These are phyloP conservation scores for Harringtonia aguacate DNA, from an alignment of 2,329 filamentous ascomycete genomes.

Conservation along the genomic window DNA sequence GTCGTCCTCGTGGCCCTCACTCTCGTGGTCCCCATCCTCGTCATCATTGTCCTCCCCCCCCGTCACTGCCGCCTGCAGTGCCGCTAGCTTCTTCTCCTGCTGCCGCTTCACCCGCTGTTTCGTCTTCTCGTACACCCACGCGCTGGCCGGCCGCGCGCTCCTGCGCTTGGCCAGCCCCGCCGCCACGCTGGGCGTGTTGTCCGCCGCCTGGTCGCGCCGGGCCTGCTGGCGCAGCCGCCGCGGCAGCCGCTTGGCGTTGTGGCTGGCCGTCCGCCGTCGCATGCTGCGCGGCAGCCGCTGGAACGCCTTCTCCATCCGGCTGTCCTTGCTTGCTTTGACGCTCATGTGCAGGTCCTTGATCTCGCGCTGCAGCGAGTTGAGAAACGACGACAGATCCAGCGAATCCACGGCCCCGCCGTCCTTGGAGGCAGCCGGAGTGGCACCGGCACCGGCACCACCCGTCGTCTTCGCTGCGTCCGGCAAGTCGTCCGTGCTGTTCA, in stretches of 20 bases:
- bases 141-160: conserved; percentile 14
- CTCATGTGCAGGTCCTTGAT: conserved; percentile 75
- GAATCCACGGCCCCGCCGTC: conserved; percentile 48
- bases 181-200: conserved; percentile 79
- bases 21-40: not conserved
- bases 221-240: conserved; percentile 63
- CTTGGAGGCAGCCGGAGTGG: too few species aligned
- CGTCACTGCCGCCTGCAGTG: not conserved
- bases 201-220: conserved; percentile 65
- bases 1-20: not conserved
- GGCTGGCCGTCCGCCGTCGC: conserved; percentile 80
- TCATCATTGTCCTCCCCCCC: not conserved
- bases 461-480: not conserved
- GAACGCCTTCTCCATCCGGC: conserved; percentile 55
- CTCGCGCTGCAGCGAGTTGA: conserved; percentile 79
- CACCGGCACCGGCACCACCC: too few species aligned
- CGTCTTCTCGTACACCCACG: conserved; percentile 13
- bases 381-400: conserved; percentile 74
- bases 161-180: conserved; percentile 48
- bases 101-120: conserved; percentile 20
- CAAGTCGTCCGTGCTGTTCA: not conserved
- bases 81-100: conserved; percentile 8
- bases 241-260: conserved; percentile 87
- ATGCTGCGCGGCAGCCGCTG: conserved; percentile 80
- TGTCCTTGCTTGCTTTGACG: conserved; percentile 54